A percentile compares a stretch with the other conserved stretches of the same genome.
phyloP scores from a whole-genome alignment of 2,329 filamentous ascomycete genomes.

The Curvularia lunata region DNA sequence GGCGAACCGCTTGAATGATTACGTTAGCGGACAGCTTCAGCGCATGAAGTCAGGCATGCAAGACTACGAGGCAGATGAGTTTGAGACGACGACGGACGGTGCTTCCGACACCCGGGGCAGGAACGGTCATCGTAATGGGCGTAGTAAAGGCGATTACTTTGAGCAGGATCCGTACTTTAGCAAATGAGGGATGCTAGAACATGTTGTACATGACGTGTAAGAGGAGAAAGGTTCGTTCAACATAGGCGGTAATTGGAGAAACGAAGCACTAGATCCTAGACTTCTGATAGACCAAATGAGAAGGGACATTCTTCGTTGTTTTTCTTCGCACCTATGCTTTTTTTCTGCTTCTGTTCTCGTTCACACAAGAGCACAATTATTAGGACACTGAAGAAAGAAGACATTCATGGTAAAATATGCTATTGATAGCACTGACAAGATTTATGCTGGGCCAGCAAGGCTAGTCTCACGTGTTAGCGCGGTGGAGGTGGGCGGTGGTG shows the following conservation, averaged over 20 bases:
- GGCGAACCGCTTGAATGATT: slow-evolving; percentile 73
- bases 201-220: not conserved
- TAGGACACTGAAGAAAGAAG: too few relatives aligned
- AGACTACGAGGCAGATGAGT: slow-evolving; percentile 65
- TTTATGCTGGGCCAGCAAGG: not conserved
- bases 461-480: slow-evolving; percentile 22
- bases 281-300: slow-evolving; percentile 30
- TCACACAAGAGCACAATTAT: not conserved
- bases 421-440: not conserved
- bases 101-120: slow-evolving; percentile 29
- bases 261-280: slow-evolving; percentile 21
- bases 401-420: too few relatives aligned
- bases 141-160: slow-evolving; percentile 36
- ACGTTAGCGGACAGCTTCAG: slow-evolving; percentile 81
- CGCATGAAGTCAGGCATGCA: slow-evolving; percentile 68
- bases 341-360: not conserved
- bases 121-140: slow-evolving; percentile 31
- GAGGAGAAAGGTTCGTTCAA: not conserved
- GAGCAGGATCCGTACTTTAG: slow-evolving; percentile 39
- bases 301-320: slow-evolving; percentile 4
- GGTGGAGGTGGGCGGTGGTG: slow-evolving; percentile 19
- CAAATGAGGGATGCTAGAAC: slow-evolving; percentile 17
- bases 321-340: too few relatives aligned
- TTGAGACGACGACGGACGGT: slow-evolving; percentile 63
- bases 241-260: not conserved